These are phyloP conservation scores for Acanthochlamys bracteata DNA, from an alignment of 106 monocot species.

Conservation along the genomic window DNA sequence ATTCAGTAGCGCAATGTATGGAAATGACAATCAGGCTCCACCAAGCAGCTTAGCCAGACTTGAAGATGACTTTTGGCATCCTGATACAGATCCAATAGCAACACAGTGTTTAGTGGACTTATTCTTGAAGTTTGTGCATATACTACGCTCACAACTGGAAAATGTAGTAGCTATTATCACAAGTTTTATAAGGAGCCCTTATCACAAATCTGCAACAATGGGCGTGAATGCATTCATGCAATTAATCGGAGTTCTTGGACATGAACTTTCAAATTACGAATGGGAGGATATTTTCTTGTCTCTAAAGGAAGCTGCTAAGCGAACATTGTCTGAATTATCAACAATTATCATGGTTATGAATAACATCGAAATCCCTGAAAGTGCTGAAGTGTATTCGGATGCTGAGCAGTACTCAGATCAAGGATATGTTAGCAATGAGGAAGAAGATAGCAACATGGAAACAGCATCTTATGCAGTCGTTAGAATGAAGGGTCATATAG, in stretches of 20 bases:
- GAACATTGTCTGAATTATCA: constrained; percentile 39
- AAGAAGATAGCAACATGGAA: constrained; percentile 82
- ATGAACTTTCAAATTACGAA: constrained; percentile 49
- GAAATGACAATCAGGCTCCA: constrained; percentile 18
- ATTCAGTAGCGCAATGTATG: constrained; percentile 30
- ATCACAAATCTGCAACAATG: constrained; percentile 51
- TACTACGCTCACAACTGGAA: constrained; percentile 36
- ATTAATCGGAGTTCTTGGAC: constrained; percentile 39
- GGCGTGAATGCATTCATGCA: constrained; percentile 45
- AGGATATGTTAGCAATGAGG: constrained; percentile 41
- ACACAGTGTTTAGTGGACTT: constrained; percentile 66
- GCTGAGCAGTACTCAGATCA: constrained; percentile 67
- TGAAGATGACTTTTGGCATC: constrained; percentile 44
- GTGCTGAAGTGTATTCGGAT: constrained; percentile 42
- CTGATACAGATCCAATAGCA: constrained; percentile 48
- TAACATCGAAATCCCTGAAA: constrained; percentile 63
- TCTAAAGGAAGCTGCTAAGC: constrained; percentile 36
- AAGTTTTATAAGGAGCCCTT: constrained; percentile 56
- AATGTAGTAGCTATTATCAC: constrained; percentile 45
- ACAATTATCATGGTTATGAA: constrained; percentile 43
- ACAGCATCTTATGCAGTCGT: constrained; percentile 67
- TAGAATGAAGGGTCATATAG: constrained; percentile 76
- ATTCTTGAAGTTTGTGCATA: constrained; percentile 55
- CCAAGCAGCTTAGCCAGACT: constrained; percentile 12
- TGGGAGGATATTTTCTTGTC: constrained; percentile 61